phyloP scores from a whole-genome alignment of 208 protist species.

The Crithidia bombi region DNA sequence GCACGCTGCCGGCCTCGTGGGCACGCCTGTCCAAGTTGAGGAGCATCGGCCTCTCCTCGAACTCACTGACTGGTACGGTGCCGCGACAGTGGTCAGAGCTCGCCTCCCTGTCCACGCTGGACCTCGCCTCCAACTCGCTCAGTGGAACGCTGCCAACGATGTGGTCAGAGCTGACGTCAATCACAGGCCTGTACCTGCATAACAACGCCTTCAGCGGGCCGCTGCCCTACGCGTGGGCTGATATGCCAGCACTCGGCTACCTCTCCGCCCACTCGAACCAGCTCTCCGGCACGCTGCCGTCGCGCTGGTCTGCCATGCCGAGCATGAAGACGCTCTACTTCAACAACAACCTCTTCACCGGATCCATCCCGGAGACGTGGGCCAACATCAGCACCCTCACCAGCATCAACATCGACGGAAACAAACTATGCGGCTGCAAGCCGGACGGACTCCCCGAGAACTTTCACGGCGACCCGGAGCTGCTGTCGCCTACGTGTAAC shows the following conservation, averaged over 20 bases:
- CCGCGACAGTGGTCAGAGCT: constrained; percentile 9
- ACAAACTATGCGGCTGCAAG: constrained; percentile 1
- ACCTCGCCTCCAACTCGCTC: constrained; percentile 1
- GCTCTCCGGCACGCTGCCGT: background rate
- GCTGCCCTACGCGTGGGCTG: background rate
- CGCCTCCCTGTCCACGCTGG: background rate
- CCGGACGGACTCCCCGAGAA: background rate
- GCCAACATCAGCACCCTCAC: background rate
- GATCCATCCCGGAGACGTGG: constrained; percentile 1
- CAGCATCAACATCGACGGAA: background rate
- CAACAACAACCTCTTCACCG: background rate
- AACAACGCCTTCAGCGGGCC: background rate
- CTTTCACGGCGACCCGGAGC: background rate
- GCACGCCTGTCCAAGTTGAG: background rate
- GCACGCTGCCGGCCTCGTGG: constrained; percentile 25
- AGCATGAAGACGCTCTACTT: background rate
- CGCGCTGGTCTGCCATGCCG: background rate
- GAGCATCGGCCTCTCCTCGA: background rate
- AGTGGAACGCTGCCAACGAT: constrained; percentile 6
- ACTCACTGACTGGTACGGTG: constrained; percentile 17
- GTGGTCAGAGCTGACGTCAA: constrained; percentile 6
- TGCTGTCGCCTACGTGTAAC: background rate
- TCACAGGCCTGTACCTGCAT: background rate
- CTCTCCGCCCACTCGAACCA: background rate
- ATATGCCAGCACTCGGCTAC: background rate